Conservation (phyloP, 805 yeast genomes). For the Candida sphagnicola region DNA sequence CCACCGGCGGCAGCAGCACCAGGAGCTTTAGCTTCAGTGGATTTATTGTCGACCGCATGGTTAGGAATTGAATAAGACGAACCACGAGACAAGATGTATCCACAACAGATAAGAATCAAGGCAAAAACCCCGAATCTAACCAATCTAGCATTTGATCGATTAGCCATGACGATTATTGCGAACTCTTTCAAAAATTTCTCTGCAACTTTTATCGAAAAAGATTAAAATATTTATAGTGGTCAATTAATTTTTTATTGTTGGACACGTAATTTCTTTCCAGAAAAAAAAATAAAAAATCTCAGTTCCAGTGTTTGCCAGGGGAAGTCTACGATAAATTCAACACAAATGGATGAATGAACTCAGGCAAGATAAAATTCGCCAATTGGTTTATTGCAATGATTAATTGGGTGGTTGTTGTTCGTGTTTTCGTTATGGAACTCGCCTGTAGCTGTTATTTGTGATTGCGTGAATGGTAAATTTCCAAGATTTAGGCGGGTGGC, state of each 20-base stretch:
- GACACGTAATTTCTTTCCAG: neutral
- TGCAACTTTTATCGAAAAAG: neutral
- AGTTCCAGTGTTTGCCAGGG: too few species aligned
- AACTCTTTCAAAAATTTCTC: neutral
- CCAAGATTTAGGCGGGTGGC: too few species aligned
- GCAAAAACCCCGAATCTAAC: constrained; percentile 37
- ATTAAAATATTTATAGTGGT: neutral
- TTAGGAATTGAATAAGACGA: constrained; percentile 13
- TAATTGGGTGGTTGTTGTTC: too few species aligned
- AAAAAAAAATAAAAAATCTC: too few species aligned
- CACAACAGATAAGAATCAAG: constrained; percentile 30
- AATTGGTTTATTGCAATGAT: too few species aligned
- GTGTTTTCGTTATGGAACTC: too few species aligned
- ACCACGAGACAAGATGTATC: constrained; percentile 34
- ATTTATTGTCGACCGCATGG: neutral
- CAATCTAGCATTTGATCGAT: constrained; percentile 37
- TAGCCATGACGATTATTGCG: constrained; percentile 11
- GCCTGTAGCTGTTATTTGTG: too few species aligned
- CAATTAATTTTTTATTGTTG: neutral
- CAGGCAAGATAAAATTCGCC: too few species aligned
- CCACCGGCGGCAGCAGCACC: constrained; percentile 5
- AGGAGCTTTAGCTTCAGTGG: constrained; percentile 2
- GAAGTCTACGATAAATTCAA: too few species aligned
- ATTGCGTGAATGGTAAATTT: too few species aligned
- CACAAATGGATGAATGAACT: too few species aligned